These are phyloP conservation scores for Synchytrium microbalum DNA, from an alignment of 371 early-diverging fungal genomes.

Conservation along the genomic window DNA sequence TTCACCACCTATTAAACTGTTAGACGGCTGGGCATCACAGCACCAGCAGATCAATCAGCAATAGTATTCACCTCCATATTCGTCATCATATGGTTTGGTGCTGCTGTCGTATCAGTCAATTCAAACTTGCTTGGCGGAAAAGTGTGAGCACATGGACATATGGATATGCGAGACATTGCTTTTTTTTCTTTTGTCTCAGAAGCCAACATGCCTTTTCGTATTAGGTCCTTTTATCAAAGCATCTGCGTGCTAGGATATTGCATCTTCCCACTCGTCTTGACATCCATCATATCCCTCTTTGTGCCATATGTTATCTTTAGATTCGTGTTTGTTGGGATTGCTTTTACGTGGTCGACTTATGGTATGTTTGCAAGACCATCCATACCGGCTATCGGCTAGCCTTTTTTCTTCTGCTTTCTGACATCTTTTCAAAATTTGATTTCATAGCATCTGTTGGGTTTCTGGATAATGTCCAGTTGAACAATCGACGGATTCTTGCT, in stretches of 20 bases:
- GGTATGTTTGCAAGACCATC: too few relatives aligned
- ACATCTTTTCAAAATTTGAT: not conserved
- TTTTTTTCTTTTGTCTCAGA: not conserved
- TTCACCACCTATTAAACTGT: not conserved
- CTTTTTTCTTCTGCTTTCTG: not conserved
- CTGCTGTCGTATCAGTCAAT: constrained; percentile 87
- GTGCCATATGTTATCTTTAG: constrained; percentile 24
- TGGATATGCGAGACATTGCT: not conserved
- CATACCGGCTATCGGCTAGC: not conserved
- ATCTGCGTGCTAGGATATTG: constrained; percentile 95
- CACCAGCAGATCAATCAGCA: constrained; percentile 58
- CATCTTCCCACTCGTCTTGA: constrained; percentile 81
- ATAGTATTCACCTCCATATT: constrained; percentile 85
- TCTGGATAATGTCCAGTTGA: constrained; percentile 56
- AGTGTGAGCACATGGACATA: constrained; percentile 45
- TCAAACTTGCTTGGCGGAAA: constrained; percentile 85
- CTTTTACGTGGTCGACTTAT: constrained; percentile 4
- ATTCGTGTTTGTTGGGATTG: not conserved
- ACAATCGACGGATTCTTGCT: constrained; percentile 73
- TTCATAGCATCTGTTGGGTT: constrained; percentile 77
- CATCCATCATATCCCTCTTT: constrained; percentile 61
- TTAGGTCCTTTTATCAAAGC: constrained; percentile 85
- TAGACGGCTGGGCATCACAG: constrained; percentile 46
- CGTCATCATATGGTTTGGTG: constrained; percentile 84
- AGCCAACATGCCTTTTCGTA: not conserved